phyloP scores from a whole-genome alignment of 345 rosid genomes.

The Raphanus sativus region DNA sequence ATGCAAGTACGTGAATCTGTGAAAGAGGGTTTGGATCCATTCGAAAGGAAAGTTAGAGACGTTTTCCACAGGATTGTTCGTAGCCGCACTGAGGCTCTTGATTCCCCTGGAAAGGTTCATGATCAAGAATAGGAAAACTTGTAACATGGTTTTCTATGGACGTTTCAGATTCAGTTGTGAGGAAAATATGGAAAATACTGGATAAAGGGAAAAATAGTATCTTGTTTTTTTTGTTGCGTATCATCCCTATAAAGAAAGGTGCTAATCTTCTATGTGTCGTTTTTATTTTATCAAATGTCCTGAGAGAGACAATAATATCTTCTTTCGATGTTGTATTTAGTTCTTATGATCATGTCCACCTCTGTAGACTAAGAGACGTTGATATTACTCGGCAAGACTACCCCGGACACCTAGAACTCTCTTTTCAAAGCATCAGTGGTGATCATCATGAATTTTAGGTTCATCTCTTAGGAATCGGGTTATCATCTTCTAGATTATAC shows the following conservation, averaged over 20 bases:
- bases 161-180: not conserved
- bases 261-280: not conserved
- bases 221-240: not conserved
- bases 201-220: not conserved
- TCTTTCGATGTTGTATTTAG: not conserved
- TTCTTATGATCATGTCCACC: not conserved
- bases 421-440: not conserved
- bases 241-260: not conserved
- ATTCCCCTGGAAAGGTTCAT: conserved; percentile 49
- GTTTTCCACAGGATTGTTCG: conserved; percentile 78
- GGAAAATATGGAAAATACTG: not conserved
- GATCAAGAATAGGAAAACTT: conserved; percentile 17
- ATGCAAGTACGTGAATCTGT: not conserved
- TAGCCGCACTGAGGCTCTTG: conserved; percentile 81
- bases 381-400: not conserved
- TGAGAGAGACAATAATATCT: not conserved
- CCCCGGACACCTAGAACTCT: not conserved
- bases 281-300: not conserved
- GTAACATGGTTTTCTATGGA: not conserved
- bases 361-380: not conserved
- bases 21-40: not conserved
- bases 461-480: too few species aligned
- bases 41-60: conserved; percentile 42
- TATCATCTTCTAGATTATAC: too few species aligned
- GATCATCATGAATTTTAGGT: too few species aligned